Percentiles rank a stretch among this genome's conserved stretches.
Conservation (phyloP, 2,329 filamentous ascomycete species). For the Xylariaceae sp. region DNA sequence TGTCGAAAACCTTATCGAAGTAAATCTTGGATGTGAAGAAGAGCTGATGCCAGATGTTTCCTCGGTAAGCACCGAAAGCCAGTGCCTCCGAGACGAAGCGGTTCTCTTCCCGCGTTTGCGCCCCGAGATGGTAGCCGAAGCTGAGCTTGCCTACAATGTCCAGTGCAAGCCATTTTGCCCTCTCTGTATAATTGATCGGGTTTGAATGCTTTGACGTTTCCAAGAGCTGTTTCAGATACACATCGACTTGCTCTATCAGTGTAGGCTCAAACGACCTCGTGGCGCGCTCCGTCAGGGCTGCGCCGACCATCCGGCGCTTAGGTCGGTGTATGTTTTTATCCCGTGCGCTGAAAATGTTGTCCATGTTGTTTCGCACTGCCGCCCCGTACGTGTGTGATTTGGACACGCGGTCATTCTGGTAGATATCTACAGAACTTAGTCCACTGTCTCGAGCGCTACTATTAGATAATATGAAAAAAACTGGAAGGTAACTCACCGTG, state of each 20-base stretch:
- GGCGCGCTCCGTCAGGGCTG: conserved; percentile 7
- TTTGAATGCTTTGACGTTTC: not conserved
- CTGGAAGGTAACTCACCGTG: not conserved
- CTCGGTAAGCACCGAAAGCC: conserved; percentile 2
- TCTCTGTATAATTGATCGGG: not conserved
- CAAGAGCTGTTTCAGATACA: not conserved
- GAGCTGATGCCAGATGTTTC: conserved; percentile 8
- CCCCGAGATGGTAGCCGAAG: conserved; percentile 7
- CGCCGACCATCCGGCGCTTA: conserved; percentile 9
- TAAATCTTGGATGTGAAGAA: not conserved
- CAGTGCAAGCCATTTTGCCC: conserved; percentile 1
- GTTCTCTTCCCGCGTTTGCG: conserved; percentile 11
- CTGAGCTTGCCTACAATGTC: conserved; percentile 11
- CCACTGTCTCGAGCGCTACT: not conserved
- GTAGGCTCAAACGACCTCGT: conserved; percentile 10
- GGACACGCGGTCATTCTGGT: conserved; percentile 15
- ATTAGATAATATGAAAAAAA: no score
- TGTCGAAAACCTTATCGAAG: conserved; percentile 2
- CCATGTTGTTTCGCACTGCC: not conserved
- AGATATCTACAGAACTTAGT: conserved; percentile 14
- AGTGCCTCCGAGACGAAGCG: conserved; percentile 7
- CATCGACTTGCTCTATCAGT: conserved; percentile 4
- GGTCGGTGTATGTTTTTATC: conserved; percentile 8
- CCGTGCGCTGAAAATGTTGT: conserved; percentile 11
- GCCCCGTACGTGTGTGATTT: conserved; percentile 7